A percentile compares a stretch with the other conserved stretches of the same genome.
Conservation (phyloP, 1,284 basidiomycete genomes). For the Ustilago curta region DNA sequence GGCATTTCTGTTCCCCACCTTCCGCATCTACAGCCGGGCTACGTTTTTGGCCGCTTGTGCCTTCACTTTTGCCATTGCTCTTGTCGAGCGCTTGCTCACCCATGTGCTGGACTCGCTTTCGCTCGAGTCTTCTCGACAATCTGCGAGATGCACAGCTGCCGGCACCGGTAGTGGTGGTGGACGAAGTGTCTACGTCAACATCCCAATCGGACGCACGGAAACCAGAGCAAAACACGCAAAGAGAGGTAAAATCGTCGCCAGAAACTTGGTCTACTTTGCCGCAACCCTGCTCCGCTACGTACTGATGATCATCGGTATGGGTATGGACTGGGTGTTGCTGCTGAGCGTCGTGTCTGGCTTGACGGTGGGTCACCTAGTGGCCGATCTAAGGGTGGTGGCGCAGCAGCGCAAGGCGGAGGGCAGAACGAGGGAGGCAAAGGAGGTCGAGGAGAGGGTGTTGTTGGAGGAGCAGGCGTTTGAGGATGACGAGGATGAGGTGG, state of each 20-base stretch:
- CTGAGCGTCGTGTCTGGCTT: slow-evolving; percentile 17
- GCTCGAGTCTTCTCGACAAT: background rate
- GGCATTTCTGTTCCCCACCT: slow-evolving; percentile 35
- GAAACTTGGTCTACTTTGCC: slow-evolving; percentile 17
- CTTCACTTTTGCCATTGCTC: slow-evolving; percentile 16
- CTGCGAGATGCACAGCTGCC: background rate
- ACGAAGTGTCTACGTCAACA: slow-evolving; percentile 14
- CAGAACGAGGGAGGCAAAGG: background rate
- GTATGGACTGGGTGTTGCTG: slow-evolving; percentile 50
- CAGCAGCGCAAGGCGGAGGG: too few species aligned
- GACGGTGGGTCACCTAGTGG: slow-evolving; percentile 14
- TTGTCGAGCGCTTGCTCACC: slow-evolving; percentile 17
- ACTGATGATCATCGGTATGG: slow-evolving; percentile 48
- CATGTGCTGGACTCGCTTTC: slow-evolving; percentile 12
- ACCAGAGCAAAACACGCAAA: background rate
- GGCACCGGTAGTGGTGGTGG: background rate
- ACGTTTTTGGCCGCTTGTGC: slow-evolving; percentile 25
- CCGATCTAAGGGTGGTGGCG: slow-evolving; percentile 6
- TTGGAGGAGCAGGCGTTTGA: slow-evolving; percentile 1
- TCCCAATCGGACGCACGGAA: background rate
- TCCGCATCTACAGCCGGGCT: slow-evolving; percentile 21
- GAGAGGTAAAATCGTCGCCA: background rate
- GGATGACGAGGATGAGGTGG: background rate
- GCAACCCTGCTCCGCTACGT: slow-evolving; percentile 32
- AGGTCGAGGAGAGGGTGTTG: slow-evolving; percentile 7